Evolutionary conservation across 202 grass and related monocot genomes (phyloP).

Genomic region (Carex arenaria): DNA sequence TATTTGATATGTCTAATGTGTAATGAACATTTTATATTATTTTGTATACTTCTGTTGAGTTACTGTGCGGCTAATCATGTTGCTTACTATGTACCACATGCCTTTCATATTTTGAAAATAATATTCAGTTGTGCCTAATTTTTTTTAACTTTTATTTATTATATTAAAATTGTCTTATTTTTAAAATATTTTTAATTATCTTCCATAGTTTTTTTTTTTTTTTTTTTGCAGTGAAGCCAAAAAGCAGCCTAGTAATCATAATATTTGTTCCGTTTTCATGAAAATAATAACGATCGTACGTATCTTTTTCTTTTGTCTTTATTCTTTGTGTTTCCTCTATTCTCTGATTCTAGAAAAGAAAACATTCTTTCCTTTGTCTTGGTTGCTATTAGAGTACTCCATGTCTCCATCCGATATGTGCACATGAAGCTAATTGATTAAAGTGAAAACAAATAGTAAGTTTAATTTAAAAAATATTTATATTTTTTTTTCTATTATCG

Average conservation of each 20-base stretch:
- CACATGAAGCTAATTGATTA: background rate
- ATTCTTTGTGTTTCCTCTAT: background rate
- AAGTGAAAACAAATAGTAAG: background rate
- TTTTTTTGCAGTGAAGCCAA: background rate
- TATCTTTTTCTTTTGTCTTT: background rate
- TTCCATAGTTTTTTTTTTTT: too few species aligned
- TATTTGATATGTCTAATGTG: too few species aligned
- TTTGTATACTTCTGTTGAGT: too few species aligned
- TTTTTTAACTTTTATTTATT: too few species aligned
- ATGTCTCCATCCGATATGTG: background rate
- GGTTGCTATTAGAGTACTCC: background rate
- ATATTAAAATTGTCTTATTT: too few species aligned
- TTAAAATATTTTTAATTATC: too few species aligned
- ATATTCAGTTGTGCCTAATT: too few species aligned
- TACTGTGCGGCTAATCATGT: too few species aligned
- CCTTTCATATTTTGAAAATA: too few species aligned
- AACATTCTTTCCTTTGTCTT: background rate
- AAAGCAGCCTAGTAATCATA: background rate
- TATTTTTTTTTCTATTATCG: background rate
- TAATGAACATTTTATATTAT: too few species aligned
- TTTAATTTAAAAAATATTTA: too few species aligned
- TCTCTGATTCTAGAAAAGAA: background rate
- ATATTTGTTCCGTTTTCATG: background rate
- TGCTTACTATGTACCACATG: too few species aligned
- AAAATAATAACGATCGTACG: background rate